phyloP scores from a whole-genome alignment of 139 green algal species.

The Chlamydomonas schloesseri region DNA sequence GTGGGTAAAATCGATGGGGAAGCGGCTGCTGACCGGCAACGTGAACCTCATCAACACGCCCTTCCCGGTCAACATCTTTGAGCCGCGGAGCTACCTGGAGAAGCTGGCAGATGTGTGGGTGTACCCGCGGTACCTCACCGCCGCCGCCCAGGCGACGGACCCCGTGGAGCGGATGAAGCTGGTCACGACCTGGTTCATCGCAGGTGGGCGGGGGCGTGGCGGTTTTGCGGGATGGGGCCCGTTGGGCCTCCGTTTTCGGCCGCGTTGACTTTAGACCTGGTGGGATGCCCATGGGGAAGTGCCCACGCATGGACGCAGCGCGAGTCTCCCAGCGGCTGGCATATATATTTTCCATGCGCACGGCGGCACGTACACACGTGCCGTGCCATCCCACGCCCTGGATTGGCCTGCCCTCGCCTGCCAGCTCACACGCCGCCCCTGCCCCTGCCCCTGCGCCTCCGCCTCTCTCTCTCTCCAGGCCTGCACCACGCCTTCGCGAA shows the following conservation, averaged over 20 bases:
- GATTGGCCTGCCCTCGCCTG: too few relatives aligned
- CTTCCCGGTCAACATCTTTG: slow-evolving; percentile 89
- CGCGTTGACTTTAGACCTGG: too few relatives aligned
- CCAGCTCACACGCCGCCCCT: too few relatives aligned
- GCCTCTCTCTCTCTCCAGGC: too few relatives aligned
- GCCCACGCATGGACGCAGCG: too few relatives aligned
- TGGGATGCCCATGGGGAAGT: too few relatives aligned
- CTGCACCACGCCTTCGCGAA: slow-evolving; percentile 67
- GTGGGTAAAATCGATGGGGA: slow-evolving; percentile 80
- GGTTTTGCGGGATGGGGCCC: not conserved
- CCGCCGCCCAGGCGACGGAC: slow-evolving; percentile 61
- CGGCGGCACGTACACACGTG: too few relatives aligned
- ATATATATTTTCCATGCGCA: too few relatives aligned
- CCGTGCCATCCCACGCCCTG: too few relatives aligned
- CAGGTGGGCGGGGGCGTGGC: slow-evolving; percentile 49
- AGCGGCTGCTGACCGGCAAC: slow-evolving; percentile 77
- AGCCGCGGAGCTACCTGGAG: slow-evolving; percentile 87
- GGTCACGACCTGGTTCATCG: slow-evolving; percentile 81
- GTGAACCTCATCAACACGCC: slow-evolving; percentile 88
- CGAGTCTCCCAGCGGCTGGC: too few relatives aligned
- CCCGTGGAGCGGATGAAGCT: slow-evolving; percentile 81
- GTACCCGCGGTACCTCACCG: slow-evolving; percentile 59
- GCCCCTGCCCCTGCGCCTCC: too few relatives aligned
- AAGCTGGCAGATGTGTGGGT: slow-evolving; percentile 90
- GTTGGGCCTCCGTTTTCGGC: not conserved